These are phyloP conservation scores for Maudiozyma saulgeensis DNA, from an alignment of 805 yeast species.

Conservation along the genomic window DNA sequence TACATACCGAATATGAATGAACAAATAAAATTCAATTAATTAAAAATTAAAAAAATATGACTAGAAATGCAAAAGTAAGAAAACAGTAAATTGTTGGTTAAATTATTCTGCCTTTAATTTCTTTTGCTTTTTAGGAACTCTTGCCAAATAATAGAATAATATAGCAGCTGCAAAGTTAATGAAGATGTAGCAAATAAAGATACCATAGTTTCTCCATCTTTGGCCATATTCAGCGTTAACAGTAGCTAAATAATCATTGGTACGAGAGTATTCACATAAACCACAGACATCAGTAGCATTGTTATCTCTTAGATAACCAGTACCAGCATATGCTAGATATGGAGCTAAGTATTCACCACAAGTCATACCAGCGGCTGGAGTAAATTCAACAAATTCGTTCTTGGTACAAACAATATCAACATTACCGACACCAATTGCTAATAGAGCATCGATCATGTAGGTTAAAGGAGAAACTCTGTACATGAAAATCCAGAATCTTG, in stretches of 20 bases:
- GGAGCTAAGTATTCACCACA: constrained; percentile 46
- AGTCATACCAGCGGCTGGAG: constrained; percentile 46
- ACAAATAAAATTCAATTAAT: neutral
- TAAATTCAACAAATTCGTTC: constrained; percentile 39
- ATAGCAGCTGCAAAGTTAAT: constrained; percentile 35
- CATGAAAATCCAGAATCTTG: constrained; percentile 78
- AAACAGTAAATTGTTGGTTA: neutral
- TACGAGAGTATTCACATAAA: constrained; percentile 45
- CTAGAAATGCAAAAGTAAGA: neutral
- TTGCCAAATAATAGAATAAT: constrained; percentile 50
- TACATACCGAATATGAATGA: neutral
- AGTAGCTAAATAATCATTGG: constrained; percentile 47
- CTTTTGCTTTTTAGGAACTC: constrained; percentile 53
- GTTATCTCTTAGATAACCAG: constrained; percentile 43
- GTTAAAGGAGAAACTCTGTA: constrained; percentile 65
- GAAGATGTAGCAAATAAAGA: constrained; percentile 42
- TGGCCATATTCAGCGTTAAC: constrained; percentile 32
- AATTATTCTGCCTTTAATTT: neutral
- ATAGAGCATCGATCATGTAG: constrained; percentile 48
- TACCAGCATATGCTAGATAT: constrained; percentile 27
- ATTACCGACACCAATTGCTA: constrained; percentile 48
- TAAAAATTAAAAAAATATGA: constrained; percentile 1
- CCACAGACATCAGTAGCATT: constrained; percentile 42
- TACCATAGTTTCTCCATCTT: constrained; percentile 56
- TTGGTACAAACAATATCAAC: constrained; percentile 38